Base-by-base conservation (phyloP, 169 alveolate genomes). In the Eimeria mitis region DNA sequence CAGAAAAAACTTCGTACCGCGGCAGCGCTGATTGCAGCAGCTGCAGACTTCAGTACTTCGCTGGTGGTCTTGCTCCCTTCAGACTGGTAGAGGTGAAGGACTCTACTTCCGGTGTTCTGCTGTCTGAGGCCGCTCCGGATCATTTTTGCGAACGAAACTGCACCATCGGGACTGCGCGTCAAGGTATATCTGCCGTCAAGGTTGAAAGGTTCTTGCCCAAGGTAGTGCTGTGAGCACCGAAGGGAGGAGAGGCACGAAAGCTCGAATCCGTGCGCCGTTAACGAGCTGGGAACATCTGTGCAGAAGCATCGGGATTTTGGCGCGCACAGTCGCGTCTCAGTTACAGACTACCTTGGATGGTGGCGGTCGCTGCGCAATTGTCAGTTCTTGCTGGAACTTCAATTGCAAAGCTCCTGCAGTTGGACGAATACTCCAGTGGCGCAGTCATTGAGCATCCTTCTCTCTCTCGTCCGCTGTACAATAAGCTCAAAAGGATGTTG, bases 251-350 rank as follows among this genome's bases (percentile, higher is more conserved):
- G 92, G 31, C 92, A 87, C 28, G 92, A 61, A 23, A 87, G 81
- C 68, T 87, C 92, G 44, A 87, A 87, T 31, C 92, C 92, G n/a
- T 87, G 92, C 65, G 63, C 92, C 63, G 83, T 87, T 40, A 87
- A n/a, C 59, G 92, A 34, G 8, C 37, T 59, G 9, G 61, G 83
- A 63, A 28, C 21, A 19, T n/a, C 92, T 87, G 92, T 28, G 42
- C 75, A 63, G 44, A 7, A 34, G 25, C 83, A 73, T 73, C 19
- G 34, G 54, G 16, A 8, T 73, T 73, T 23, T 73, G 56, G 16
- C 34, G 34, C 6, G 16, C 56, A 40, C 19, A 37, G 83, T 40
- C 1, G 34, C 31, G 31, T 37, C 54, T 31, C 49, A 31, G 31
- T 83, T 54, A 37, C 73, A 56, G 75, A 47, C 76, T 87, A 87